Conservation (phyloP, 116 monocot species). For the Posidonia oceanica region DNA sequence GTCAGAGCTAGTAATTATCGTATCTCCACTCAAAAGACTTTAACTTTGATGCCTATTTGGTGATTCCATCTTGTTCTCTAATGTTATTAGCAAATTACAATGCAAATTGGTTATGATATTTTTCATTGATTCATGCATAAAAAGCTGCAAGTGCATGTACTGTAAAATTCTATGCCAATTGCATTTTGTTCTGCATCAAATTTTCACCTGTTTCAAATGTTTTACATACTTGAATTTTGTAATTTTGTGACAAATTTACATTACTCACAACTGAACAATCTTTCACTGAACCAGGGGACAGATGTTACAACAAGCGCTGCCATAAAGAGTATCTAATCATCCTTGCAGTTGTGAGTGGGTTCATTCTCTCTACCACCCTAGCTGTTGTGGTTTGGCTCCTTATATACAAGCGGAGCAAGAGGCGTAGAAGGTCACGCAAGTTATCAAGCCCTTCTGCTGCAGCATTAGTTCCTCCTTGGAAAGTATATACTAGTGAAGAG, state of each 20-base stretch:
- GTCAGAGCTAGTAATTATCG: neutral
- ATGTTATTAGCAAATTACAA: too few relatives aligned
- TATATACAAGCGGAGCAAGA: conserved; percentile 67
- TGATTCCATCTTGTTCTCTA: too few relatives aligned
- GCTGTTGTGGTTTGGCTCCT: conserved; percentile 85
- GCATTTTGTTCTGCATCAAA: too few relatives aligned
- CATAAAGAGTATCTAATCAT: conserved; percentile 78
- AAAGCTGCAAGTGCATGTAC: too few relatives aligned
- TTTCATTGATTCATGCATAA: too few relatives aligned
- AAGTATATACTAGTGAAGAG: conserved; percentile 72
- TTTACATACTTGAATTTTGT: neutral
- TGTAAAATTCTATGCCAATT: too few relatives aligned
- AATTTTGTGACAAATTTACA: neutral
- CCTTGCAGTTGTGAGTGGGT: conserved; percentile 69
- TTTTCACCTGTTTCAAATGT: too few relatives aligned
- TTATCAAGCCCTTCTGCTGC: conserved; percentile 41
- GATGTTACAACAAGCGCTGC: conserved; percentile 53
- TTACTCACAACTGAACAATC: neutral
- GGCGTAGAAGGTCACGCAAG: conserved; percentile 69
- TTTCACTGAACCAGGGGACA: conserved; percentile 26
- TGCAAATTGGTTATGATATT: too few relatives aligned
- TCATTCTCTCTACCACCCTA: conserved; percentile 61
- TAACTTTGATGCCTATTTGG: too few relatives aligned
- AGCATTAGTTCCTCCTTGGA: conserved; percentile 85
- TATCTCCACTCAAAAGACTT: too few relatives aligned